phyloP scores from a whole-genome alignment of 768 basidiomycete genomes.

The Tulasnella sp. region DNA sequence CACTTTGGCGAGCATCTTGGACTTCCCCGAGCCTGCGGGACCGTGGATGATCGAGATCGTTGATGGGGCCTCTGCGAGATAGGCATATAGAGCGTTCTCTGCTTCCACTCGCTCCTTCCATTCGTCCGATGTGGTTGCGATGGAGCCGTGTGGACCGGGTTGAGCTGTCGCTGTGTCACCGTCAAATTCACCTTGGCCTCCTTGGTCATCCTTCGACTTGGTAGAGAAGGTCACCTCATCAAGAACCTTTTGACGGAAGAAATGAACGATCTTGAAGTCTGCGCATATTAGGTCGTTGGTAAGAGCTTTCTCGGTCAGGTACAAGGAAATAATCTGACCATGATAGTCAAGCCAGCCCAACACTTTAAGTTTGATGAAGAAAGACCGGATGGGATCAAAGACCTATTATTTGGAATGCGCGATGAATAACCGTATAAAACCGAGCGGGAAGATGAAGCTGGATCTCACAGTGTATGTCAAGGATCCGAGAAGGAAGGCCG shows the following conservation, averaged over 20 bases:
- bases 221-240: conserved; percentile 33
- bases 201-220: not conserved
- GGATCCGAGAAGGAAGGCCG: conserved; percentile 82
- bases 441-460: not conserved
- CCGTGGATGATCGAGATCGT: conserved; percentile 71
- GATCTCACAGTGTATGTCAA: conserved; percentile 70
- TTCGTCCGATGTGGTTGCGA: conserved; percentile 27
- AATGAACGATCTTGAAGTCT: conserved; percentile 69
- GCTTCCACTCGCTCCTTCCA: conserved; percentile 86
- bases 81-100: conserved; percentile 49
- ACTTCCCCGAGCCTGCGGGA: conserved; percentile 75
- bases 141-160: conserved; percentile 19
- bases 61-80: conserved; percentile 67
- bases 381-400: conserved; percentile 81
- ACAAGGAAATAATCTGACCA: conserved; percentile 32
- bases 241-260: conserved; percentile 54
- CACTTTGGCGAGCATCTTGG: conserved; percentile 42
- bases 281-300: conserved; percentile 15
- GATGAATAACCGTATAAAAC: not conserved
- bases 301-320: not conserved
- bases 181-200: not conserved
- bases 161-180: conserved; percentile 10
- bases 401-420: conserved; percentile 39
- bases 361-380: conserved; percentile 74
- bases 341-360: conserved; percentile 74